Evolutionary conservation across 2,329 filamentous ascomycete genomes (phyloP), one percentile per base, ranked within the genome.

Genomic region (Cladophialophora chaetospira): DNA sequence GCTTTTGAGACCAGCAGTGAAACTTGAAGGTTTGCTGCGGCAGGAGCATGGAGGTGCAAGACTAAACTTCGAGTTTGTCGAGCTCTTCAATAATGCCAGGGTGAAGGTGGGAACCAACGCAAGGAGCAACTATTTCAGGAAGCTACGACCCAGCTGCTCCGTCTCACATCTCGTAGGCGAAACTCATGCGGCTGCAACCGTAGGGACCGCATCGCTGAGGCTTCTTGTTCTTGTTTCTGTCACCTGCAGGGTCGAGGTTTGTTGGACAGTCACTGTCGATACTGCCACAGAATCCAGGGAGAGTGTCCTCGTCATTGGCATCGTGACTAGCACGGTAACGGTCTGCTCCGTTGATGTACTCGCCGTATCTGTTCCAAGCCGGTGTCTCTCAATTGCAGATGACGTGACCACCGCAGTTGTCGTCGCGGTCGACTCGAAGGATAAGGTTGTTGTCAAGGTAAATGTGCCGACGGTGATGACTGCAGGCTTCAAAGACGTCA

Each of bases 301-400:
- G 15, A 55, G 17, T 11, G 59, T 61, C 43, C 15, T 53, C 15
- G 43, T 58, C 1, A 55, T 61, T n/a, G 59, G 59, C 36, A 54
- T 54, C 3, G 59, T 53, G 28, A 56, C 43, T 5, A 50, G 43
- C 5, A 56, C 55, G 10, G 59, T 61, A 15, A 58, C 45, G 11
- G 59, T 61, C 4, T 26, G 48, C 33, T 48, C 33, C 13, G 45
- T 31, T 9, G 26, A 19, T 3, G 40, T 51, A 6, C 11, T 10
- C 13, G 36, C 19, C 8, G 21, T n/a, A 17, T 23, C 19, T 13
- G 35, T 51, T 4, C 15, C 26, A 9, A 58, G 45, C 11, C 46
- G 38, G 48, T 31, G 31, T 2, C 59, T 42, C 6, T 44, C 49
- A 15, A 61, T 55, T 5, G 15, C 50, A 2, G 59, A 58, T 11